Evolutionary conservation across 2,329 filamentous ascomycete genomes (phyloP).

Genomic region (Colletotrichum lentis): DNA sequence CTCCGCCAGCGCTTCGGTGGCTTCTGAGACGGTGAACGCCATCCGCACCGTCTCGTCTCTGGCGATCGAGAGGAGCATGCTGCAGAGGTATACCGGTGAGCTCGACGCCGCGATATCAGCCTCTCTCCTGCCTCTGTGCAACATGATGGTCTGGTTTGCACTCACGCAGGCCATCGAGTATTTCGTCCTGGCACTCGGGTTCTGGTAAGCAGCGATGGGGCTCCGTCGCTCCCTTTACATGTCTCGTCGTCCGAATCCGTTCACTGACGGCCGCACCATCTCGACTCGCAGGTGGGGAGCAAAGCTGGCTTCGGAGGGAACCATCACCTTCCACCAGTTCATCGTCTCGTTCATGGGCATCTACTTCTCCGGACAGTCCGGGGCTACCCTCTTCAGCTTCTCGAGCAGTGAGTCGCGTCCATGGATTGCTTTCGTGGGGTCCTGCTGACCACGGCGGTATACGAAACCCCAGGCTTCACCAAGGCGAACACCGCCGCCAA

Average conservation of each 20-base stretch:
- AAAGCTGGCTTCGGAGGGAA: conserved; percentile 25
- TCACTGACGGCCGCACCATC: neutral
- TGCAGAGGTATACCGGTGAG: conserved; percentile 45
- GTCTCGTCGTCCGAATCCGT: no score
- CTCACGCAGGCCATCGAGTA: conserved; percentile 45
- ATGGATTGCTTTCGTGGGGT: no score
- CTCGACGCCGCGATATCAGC: conserved; percentile 41
- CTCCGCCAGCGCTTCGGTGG: conserved; percentile 53
- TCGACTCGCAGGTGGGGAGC: conserved; percentile 23
- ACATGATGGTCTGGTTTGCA: conserved; percentile 39
- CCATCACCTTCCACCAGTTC: conserved; percentile 35
- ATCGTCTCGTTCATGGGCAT: conserved; percentile 47
- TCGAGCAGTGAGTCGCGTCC: conserved; percentile 2
- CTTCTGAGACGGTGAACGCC: conserved; percentile 55
- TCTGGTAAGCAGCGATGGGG: conserved; percentile 45
- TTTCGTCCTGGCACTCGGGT: conserved; percentile 47
- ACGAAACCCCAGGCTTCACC: conserved; percentile 46
- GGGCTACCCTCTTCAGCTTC: conserved; percentile 15
- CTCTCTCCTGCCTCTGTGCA: conserved; percentile 1
- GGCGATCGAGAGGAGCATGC: conserved; percentile 46
- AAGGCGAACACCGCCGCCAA: conserved; percentile 51
- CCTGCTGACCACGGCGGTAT: neutral
- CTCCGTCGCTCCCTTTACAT: neutral
- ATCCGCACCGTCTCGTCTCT: conserved; percentile 56
- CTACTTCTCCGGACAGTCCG: conserved; percentile 41